Evolutionary conservation across 106 monocot genomes (phyloP), one percentile per base, ranked within the genome.

Genomic region (Platanthera zijinensis): DNA sequence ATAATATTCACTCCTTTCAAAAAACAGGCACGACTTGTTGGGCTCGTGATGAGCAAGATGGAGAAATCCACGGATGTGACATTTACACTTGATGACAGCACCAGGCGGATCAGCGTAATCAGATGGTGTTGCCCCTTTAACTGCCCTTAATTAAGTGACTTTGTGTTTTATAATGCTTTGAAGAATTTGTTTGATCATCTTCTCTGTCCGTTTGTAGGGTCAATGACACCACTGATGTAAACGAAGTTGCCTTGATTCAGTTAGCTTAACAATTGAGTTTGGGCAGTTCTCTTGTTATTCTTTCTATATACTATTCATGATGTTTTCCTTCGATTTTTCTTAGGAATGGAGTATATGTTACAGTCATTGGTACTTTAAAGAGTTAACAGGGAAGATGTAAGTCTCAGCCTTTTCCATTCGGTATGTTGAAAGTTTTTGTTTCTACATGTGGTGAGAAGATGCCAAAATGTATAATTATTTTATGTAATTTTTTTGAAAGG

Each of bases 71-170:
- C 97, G 8, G 93, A 94, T 81, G 89, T 94, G 25, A 78, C 89
- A 1, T 97, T 97, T 67, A 78, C 82, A 3, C 86, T 97, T 21
- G 97, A 97, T 78, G 97, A 97, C 74, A 86, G 97, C 53, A 97
- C 91, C 5, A 91, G 97, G 17, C 80, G 88, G 67, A 81, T 97
- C 25, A 91, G 88, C 69, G 77, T 97, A 56, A 86, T 85, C 57
- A 85, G 91, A 85, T 97, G 97, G 93, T 97, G 71, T n/a, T 32
- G 81, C 69, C 28, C 51, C 46, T 45, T 51, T 51, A 61, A 17
- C 14, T 5, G 1, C 14, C n/a, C 5, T 61, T 0, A 3, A 7
- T 10, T 2, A 52, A 5, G 64, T 45, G 18, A 14, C 13, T 67
- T 51, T 77, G 50, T 66, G 19, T 79, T 70, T 8, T 67, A 46